These are phyloP conservation scores for Entomortierella lignicola DNA, from an alignment of 192 early-diverging fungal species.

Conservation along the genomic window DNA sequence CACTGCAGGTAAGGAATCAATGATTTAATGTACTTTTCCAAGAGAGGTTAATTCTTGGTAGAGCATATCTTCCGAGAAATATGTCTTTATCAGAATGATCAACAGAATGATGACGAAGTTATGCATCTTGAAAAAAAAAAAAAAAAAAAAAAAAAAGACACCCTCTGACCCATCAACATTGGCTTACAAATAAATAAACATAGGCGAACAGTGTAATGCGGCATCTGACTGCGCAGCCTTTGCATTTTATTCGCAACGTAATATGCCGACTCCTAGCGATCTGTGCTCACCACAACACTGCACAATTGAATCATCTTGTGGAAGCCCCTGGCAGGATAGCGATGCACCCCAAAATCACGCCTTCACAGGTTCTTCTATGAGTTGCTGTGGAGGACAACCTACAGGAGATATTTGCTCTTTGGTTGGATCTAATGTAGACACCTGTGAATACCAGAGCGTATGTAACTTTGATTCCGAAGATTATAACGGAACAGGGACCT, in stretches of 20 bases:
- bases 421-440: slow-evolving; percentile 61
- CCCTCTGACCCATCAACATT: background rate
- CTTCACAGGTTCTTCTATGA: slow-evolving; percentile 10
- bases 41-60: background rate
- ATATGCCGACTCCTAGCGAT: slow-evolving; percentile 29
- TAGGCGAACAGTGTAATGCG: slow-evolving; percentile 61
- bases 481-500: slow-evolving; percentile 54
- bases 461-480: slow-evolving; percentile 47
- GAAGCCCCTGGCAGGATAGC: slow-evolving; percentile 66
- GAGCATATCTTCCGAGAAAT: background rate
- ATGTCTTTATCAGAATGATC: background rate
- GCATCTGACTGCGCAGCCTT: slow-evolving; percentile 66
- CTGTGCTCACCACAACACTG: slow-evolving; percentile 66
- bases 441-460: slow-evolving; percentile 54
- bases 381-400: slow-evolving; percentile 67
- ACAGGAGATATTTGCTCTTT: slow-evolving; percentile 56
- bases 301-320: slow-evolving; percentile 71
- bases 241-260: slow-evolving; percentile 48
- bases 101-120: no score
- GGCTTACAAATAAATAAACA: background rate
- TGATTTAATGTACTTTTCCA: background rate
- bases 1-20: slow-evolving; percentile 54
- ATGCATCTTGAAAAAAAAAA: no score
- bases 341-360: slow-evolving; percentile 58
- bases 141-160: slow-evolving; percentile 3